phyloP scores from a whole-genome alignment of 2,329 filamentous ascomycete species.

The Aureobasidium lini region DNA sequence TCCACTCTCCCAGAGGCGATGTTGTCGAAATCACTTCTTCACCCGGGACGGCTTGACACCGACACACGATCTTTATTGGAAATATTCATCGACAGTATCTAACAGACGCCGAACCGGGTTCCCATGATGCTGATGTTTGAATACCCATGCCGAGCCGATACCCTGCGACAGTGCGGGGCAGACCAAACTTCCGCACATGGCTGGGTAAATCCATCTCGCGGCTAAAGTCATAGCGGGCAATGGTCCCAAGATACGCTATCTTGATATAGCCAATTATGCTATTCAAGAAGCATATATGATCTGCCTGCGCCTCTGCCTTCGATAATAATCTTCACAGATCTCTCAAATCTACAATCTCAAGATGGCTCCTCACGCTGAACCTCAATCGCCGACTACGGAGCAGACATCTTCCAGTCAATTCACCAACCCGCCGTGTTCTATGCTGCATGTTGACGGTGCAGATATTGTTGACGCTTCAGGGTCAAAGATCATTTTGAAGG shows the following conservation, averaged over 20 bases:
- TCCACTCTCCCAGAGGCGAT: neutral
- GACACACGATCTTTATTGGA: neutral
- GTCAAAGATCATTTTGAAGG: slow-evolving; percentile 39
- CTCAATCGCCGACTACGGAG: neutral
- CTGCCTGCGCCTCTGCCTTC: neutral
- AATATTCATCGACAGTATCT: too few relatives aligned
- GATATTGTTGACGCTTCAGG: slow-evolving; percentile 40
- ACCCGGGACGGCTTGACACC: neutral
- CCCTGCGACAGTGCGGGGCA: neutral
- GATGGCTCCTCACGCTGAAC: slow-evolving; percentile 9
- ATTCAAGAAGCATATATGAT: neutral
- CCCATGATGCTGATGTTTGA: too few relatives aligned
- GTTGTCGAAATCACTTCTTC: neutral
- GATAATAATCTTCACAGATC: too few relatives aligned
- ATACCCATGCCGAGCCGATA: neutral
- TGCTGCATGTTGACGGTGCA: slow-evolving; percentile 35
- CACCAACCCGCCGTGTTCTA: slow-evolving; percentile 13
- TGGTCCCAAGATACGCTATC: neutral
- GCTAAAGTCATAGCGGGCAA: neutral
- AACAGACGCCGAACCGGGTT: too few relatives aligned
- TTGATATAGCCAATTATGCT: slow-evolving; percentile 9
- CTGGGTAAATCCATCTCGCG: slow-evolving; percentile 5
- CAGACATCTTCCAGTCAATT: neutral
- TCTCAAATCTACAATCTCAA: neutral
- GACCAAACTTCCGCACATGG: neutral